phyloP scores from a whole-genome alignment of 345 rosid species.

The Lumnitzera littorea region DNA sequence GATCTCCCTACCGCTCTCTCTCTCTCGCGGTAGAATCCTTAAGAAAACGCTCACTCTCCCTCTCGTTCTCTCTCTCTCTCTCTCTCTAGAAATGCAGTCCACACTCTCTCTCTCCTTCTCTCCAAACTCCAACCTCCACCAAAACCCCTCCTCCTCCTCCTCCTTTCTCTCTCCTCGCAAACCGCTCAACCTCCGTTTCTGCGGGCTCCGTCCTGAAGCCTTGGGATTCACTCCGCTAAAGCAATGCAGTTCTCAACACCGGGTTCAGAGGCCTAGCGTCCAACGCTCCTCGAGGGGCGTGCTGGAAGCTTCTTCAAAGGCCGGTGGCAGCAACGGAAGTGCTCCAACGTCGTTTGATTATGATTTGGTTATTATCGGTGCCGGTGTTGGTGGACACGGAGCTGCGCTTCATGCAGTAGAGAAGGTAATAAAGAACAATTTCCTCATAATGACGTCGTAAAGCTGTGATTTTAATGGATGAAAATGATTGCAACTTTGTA shows the following conservation, averaged over 20 bases:
- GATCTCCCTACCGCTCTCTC: too few relatives aligned
- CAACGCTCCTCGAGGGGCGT: slow-evolving; percentile 1
- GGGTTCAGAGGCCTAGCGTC: slow-evolving; percentile 4
- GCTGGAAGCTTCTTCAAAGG: slow-evolving; percentile 26
- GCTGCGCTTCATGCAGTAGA: slow-evolving; percentile 97
- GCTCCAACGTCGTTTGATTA: slow-evolving; percentile 72
- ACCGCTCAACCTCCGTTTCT: slow-evolving; percentile 51
- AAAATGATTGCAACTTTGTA: background rate
- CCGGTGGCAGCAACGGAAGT: slow-evolving; percentile 46
- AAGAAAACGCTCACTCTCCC: background rate
- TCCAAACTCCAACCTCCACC: slow-evolving; percentile 14
- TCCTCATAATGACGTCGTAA: background rate
- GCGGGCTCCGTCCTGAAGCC: slow-evolving; percentile 74
- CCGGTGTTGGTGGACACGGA: slow-evolving; percentile 98
- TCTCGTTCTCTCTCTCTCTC: slow-evolving; percentile 11
- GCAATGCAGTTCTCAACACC: slow-evolving; percentile 14
- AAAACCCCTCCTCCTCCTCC: slow-evolving; percentile 12
- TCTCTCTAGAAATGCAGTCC: slow-evolving; percentile 47
- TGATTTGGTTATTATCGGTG: slow-evolving; percentile 87
- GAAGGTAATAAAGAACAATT: slow-evolving; percentile 41
- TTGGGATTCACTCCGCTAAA: slow-evolving; percentile 22
- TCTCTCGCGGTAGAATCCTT: too few relatives aligned
- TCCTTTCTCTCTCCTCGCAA: slow-evolving; percentile 14
- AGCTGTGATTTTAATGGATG: background rate
- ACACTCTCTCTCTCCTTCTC: slow-evolving; percentile 41